These are phyloP conservation scores for Chrysosphaeria jannelii DNA, from an alignment of 2,329 filamentous ascomycete genomes.

Conservation along the genomic window DNA sequence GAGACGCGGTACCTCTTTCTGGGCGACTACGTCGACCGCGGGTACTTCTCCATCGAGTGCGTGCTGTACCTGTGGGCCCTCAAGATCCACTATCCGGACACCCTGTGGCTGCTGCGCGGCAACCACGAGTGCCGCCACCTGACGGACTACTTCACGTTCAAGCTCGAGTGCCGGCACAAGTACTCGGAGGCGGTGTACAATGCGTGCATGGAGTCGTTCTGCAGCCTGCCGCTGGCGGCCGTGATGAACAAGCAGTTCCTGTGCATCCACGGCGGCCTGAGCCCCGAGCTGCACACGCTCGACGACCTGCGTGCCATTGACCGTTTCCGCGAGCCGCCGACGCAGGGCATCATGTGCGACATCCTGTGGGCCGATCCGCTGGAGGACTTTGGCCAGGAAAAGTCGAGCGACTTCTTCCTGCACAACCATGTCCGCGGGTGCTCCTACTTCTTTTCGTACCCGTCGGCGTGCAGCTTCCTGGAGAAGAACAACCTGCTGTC, in stretches of 20 bases:
- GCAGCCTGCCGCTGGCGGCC: slow-evolving; percentile 67
- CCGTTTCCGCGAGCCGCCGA: slow-evolving; percentile 89
- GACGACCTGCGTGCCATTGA: slow-evolving; percentile 92
- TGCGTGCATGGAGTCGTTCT: slow-evolving; percentile 96
- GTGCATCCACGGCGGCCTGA: slow-evolving; percentile 89
- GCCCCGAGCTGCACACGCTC: slow-evolving; percentile 81
- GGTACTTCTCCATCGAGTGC: slow-evolving; percentile 98
- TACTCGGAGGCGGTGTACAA: slow-evolving; percentile 93
- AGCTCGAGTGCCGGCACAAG: slow-evolving; percentile 98
- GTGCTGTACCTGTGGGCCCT: slow-evolving; percentile 92
- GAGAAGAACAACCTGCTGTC: slow-evolving; percentile 98
- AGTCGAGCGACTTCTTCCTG: slow-evolving; percentile 87
- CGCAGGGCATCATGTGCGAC: slow-evolving; percentile 95
- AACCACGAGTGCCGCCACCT: slow-evolving; percentile 98
- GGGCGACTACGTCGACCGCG: slow-evolving; percentile 91
- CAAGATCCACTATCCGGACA: slow-evolving; percentile 98
- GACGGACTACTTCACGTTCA: slow-evolving; percentile 99
- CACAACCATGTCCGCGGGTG: slow-evolving; percentile 97
- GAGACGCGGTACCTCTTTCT: slow-evolving; percentile 94
- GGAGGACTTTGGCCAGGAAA: slow-evolving; percentile 96
- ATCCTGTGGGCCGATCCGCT: slow-evolving; percentile 96
- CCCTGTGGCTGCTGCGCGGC: slow-evolving; percentile 82
- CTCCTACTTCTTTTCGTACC: slow-evolving; percentile 98
- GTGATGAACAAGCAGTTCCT: slow-evolving; percentile 99
- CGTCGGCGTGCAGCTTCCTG: slow-evolving; percentile 82